These are phyloP conservation scores for Russula brevipes DNA, from an alignment of 768 basidiomycete species.

Conservation along the genomic window DNA sequence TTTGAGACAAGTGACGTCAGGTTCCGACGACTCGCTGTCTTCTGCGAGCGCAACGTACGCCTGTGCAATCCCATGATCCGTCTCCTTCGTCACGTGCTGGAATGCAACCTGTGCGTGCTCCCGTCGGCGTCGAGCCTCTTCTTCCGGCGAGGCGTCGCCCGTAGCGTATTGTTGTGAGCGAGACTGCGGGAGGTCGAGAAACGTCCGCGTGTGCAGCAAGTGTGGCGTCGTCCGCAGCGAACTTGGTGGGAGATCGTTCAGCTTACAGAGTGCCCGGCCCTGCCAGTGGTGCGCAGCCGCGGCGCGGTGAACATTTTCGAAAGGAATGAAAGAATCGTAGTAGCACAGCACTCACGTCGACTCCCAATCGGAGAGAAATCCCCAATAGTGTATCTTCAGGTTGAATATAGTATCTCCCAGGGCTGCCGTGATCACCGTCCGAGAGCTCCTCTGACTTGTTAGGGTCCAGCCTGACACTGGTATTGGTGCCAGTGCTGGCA, in stretches of 20 bases:
- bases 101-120: conserved; percentile 57
- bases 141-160: conserved; percentile 33
- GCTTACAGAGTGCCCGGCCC: conserved; percentile 56
- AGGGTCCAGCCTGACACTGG: background rate
- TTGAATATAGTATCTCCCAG: conserved; percentile 21
- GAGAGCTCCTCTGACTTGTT: background rate
- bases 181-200: conserved; percentile 48
- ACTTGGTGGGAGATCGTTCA: conserved; percentile 62
- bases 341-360: conserved; percentile 47
- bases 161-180: conserved; percentile 27
- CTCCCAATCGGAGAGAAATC: conserved; percentile 21
- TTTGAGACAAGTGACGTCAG: conserved; percentile 6
- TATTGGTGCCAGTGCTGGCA: background rate
- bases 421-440: background rate
- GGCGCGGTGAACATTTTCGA: background rate
- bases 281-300: conserved; percentile 23
- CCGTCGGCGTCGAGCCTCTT: conserved; percentile 41
- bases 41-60: conserved; percentile 68
- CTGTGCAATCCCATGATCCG: conserved; percentile 59
- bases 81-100: conserved; percentile 63
- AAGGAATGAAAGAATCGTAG: background rate
- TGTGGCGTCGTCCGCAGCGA: conserved; percentile 68
- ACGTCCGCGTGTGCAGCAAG: conserved; percentile 62
- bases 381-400: conserved; percentile 22
- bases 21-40: conserved; percentile 27